Percentiles rank a stretch among this genome's conserved stretches.
Conservation (phyloP, 2,329 filamentous ascomycete species). For the Trichoderma gracile region DNA sequence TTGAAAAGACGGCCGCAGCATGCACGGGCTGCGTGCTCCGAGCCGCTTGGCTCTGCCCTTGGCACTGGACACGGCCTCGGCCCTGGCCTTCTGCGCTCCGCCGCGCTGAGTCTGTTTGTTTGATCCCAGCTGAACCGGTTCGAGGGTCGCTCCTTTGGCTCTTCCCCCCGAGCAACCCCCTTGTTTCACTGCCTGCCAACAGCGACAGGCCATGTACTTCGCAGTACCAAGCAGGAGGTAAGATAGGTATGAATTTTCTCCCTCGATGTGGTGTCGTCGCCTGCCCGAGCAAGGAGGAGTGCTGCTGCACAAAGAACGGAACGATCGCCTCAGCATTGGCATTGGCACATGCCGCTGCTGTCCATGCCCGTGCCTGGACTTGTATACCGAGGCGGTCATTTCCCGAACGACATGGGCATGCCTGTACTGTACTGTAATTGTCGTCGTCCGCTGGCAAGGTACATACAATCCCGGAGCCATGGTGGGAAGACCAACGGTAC, state of each 20-base stretch:
- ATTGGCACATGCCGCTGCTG: not conserved
- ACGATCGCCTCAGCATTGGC: not conserved
- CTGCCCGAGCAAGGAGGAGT: not conserved
- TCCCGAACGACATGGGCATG: not conserved
- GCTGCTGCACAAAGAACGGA: too few relatives aligned
- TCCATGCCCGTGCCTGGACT: not conserved
- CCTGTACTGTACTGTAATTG: too few relatives aligned
- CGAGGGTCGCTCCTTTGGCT: too few relatives aligned
- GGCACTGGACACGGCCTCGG: not conserved
- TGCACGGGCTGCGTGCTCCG: conserved; percentile 38
- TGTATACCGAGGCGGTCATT: conserved; percentile 2
- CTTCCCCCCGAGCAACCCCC: not conserved
- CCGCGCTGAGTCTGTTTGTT: not conserved
- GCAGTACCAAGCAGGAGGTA: not conserved
- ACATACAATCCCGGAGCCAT: not conserved
- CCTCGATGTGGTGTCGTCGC: not conserved
- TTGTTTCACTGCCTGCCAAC: not conserved
- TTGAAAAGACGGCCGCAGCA: conserved; percentile 45
- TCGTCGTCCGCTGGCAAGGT: not conserved
- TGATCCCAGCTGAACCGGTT: too few relatives aligned
- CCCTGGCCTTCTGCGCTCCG: not conserved
- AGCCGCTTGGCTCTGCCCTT: not conserved
- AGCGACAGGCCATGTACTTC: not conserved
- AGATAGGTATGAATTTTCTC: not conserved
- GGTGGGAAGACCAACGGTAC: not conserved